These are phyloP conservation scores for Paecilomyces variotii DNA, from an alignment of 2,329 filamentous ascomycete species.

Conservation along the genomic window DNA sequence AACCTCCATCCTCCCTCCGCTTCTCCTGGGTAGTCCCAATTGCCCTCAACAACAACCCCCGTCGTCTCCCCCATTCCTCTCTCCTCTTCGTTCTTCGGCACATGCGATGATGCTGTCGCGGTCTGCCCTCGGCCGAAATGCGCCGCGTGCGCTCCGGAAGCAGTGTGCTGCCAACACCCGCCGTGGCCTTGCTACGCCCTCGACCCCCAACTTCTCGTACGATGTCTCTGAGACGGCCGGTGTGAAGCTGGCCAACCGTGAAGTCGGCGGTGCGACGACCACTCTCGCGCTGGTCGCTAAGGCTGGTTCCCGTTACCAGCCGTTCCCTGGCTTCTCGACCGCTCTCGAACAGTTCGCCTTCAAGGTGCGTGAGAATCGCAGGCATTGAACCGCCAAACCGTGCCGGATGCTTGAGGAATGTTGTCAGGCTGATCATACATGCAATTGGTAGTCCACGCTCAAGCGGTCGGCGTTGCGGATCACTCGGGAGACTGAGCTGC, in stretches of 20 bases:
- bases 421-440: constrained; percentile 7
- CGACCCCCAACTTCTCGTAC: constrained; percentile 74
- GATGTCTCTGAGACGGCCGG: constrained; percentile 78
- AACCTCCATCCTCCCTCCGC: constrained; percentile 16
- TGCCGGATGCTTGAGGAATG: background rate
- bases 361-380: constrained; percentile 57
- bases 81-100: constrained; percentile 39
- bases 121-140: constrained; percentile 56
- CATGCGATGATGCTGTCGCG: constrained; percentile 60
- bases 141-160: constrained; percentile 54
- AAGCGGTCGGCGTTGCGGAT: constrained; percentile 88
- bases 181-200: constrained; percentile 56
- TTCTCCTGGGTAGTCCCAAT: constrained; percentile 20
- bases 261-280: constrained; percentile 78
- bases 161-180: constrained; percentile 49
- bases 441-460: constrained; percentile 61
- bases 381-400: constrained; percentile 11
- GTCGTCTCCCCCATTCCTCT: constrained; percentile 16
- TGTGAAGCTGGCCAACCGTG: constrained; percentile 87
- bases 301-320: constrained; percentile 89
- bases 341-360: constrained; percentile 94
- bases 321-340: constrained; percentile 78
- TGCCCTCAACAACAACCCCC: constrained; percentile 26
- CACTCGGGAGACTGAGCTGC: constrained; percentile 86
- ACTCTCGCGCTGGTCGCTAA: constrained; percentile 88